Conservation (phyloP, 164 flowering plant species). For the Stephania japonica region DNA sequence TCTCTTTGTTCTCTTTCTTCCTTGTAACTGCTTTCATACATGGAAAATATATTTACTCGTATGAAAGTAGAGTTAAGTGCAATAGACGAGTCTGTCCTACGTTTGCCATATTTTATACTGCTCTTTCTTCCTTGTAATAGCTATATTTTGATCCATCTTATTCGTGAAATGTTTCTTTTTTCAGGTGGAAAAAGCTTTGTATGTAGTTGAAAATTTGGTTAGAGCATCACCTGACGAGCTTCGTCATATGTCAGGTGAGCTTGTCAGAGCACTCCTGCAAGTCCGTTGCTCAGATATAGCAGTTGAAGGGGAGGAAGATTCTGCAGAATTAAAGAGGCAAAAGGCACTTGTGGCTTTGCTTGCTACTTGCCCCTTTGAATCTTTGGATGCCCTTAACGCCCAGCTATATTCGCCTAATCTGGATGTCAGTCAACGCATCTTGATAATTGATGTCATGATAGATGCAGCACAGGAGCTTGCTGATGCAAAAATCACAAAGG, state of each 20-base stretch:
- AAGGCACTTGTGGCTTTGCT: slow-evolving; percentile 70
- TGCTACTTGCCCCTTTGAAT: slow-evolving; percentile 64
- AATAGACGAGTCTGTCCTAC: too few species aligned
- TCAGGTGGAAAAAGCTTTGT: slow-evolving; percentile 89
- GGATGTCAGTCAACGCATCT: slow-evolving; percentile 83
- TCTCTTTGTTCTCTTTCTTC: too few species aligned
- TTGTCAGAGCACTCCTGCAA: slow-evolving; percentile 72
- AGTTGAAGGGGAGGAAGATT: slow-evolving; percentile 89
- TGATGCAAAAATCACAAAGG: slow-evolving; percentile 31
- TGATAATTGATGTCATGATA: slow-evolving; percentile 92
- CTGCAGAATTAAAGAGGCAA: slow-evolving; percentile 88
- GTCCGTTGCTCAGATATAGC: slow-evolving; percentile 84
- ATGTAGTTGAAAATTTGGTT: slow-evolving; percentile 82
- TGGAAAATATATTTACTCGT: too few species aligned
- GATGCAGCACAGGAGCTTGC: slow-evolving; percentile 92
- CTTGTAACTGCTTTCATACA: too few species aligned
- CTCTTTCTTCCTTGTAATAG: too few species aligned
- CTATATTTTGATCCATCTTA: background rate
- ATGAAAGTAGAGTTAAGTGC: too few species aligned
- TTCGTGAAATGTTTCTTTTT: slow-evolving; percentile 9
- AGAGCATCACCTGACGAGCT: slow-evolving; percentile 95
- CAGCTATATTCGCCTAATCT: slow-evolving; percentile 80
- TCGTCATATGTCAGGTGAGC: slow-evolving; percentile 60
- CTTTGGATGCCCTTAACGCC: slow-evolving; percentile 60
- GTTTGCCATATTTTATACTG: too few species aligned